Base-by-base conservation (phyloP, 129 eudicot genomes). In the Oenanthe sinensis region DNA sequence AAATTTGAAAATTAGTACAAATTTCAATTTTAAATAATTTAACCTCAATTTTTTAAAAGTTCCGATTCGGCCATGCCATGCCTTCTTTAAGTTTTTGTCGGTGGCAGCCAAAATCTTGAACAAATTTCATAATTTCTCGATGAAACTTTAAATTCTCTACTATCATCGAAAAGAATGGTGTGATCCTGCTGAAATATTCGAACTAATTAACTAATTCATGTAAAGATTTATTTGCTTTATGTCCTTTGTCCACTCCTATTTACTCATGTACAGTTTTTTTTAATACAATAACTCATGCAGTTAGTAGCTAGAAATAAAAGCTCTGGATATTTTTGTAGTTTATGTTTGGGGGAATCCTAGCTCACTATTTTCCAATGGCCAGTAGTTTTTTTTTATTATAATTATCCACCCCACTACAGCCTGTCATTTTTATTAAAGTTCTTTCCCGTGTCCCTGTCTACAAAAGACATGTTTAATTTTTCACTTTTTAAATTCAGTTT, bases 331-430 rank as follows among this genome's bases (percentile, higher is more conserved):
- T n/a, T n/a, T 58, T 58, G 33, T n/a, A 60, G 68, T 24, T n/a
- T 24, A 58, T 58, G 68, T 60, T n/a, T 60, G 16, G 68, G 28
- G 33, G 68, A 60, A 60, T 60, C 68, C 68, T 60, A 60, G 68
- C 68, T 60, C 68, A 60, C 68, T 60, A 24, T 60, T 60, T 60
- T 60, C 68, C 68, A 3, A 28, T 60, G 68, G 68, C 68, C 68
- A 8, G 33, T 60, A 60, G 33, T 60, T 60, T n/a, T 48, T 60
- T 55, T 33, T n/a, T n/a, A n/a, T n/a, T 60, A 60, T 60, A 60
- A 60, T 60, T 60, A 60, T 60, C 68, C 68, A 60, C 9, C 68
- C 68, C 68, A 60, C 68, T 24, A 60, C 68, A 60, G 68, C 36
- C 68, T 60, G 68, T 60, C 68, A 2, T 60, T 60, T 60, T 60